phyloP scores from a whole-genome alignment of 768 basidiomycete species.

The Flagelloscypha sp. region DNA sequence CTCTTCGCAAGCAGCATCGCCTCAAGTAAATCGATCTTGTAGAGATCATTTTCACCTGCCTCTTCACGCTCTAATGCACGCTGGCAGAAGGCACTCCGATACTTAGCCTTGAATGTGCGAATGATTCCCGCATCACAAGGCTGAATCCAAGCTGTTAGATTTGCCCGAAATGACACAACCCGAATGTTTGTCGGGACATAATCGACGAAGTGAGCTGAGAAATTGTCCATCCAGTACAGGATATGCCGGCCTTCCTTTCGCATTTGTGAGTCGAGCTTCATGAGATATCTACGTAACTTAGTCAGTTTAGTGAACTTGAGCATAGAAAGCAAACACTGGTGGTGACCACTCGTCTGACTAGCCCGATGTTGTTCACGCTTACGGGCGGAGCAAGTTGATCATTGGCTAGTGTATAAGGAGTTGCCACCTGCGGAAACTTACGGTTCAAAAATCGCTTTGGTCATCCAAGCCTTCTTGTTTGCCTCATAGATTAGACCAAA shows the following conservation, averaged over 20 bases:
- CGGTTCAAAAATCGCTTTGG: constrained; percentile 23
- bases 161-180: constrained; percentile 23
- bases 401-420: too few relatives aligned
- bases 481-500: constrained; percentile 27
- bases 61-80: constrained; percentile 23
- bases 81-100: constrained; percentile 17
- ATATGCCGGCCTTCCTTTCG: constrained; percentile 14
- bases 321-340: too few relatives aligned
- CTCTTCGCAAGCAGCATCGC: constrained; percentile 24
- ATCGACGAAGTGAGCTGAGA: constrained; percentile 19
- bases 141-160: constrained; percentile 29
- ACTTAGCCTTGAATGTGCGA: constrained; percentile 27
- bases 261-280: constrained; percentile 18
- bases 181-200: constrained; percentile 21
- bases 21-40: constrained; percentile 27
- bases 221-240: constrained; percentile 23
- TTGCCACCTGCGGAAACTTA: too few relatives aligned
- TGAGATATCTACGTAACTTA: constrained; percentile 15
- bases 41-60: constrained; percentile 23
- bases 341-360: too few relatives aligned
- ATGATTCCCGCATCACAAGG: constrained; percentile 28
- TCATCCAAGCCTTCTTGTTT: constrained; percentile 35
- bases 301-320: background rate
- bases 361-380: too few relatives aligned
- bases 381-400: too few relatives aligned